Base-by-base conservation (phyloP, 768 basidiomycete species). In the Boletales sp. region DNA sequence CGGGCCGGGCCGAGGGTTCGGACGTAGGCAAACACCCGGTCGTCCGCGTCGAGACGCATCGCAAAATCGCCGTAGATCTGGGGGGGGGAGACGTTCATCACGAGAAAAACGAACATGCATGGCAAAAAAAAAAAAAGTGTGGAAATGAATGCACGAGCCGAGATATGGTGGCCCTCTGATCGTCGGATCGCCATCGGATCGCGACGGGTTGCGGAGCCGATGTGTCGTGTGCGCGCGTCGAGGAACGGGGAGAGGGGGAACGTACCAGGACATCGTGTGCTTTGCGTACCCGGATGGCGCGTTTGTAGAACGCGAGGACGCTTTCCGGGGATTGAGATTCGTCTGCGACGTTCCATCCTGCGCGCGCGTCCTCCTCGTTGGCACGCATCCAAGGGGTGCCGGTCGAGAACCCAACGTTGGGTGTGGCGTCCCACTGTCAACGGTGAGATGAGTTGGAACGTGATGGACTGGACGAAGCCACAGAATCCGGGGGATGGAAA, bases 371-470 rank as follows among this genome's bases (percentile, higher is more conserved):
- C 56, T 87, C 84, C 35, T 85, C 83, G 57, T 86, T 83, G 8
- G 84, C 78, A 21, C 83, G 72, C 84, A 88, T 88, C 86, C 86
- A 90, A 0, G 87, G 85, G 2, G 63, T 74, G 3, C 78, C 81
- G 0, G 76, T 72, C 12, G 83, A 82, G 64, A 89, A 88, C 1
- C 87, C 86, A 1, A 76, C 83, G 48, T 87, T 72, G 8, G 65
- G 24, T 4, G 71, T 63, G 9, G 69, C 47, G 52, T 83, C 71
- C 85, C 86, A 88, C 83, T 86, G 35, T 31, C 46, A 11, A 10
- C 9, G 6, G 34, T 34, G 2, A 34, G 34, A 34, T 15, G 15
- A 34, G 34, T 27, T 27, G 7, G 24, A 27, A 5, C 24, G 24
- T 27, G 24, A 27, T 27, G 7, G 24, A 6, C 24, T 3, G 21